Evolutionary conservation across 2,329 filamentous ascomycete genomes (phyloP).

Genomic region (Parastagonospora nodorum): DNA sequence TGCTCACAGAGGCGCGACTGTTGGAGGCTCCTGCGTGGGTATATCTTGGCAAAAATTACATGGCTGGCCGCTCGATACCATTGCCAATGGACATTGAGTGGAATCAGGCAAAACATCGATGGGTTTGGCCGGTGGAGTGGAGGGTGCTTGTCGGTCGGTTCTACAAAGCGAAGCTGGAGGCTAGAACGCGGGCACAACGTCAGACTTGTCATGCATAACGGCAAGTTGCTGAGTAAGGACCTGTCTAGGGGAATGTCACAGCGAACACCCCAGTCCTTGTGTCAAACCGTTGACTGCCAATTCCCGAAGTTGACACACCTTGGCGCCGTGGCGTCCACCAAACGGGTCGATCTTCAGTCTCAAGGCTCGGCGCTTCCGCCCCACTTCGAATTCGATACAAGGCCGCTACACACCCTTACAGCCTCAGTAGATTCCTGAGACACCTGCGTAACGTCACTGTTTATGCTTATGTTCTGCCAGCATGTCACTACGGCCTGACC

Average conservation of each 20-base stretch:
- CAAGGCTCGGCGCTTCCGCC: background rate
- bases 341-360: background rate
- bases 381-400: conserved; percentile 16
- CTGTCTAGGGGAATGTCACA: background rate
- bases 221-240: background rate
- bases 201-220: background rate
- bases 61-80: conserved; percentile 13
- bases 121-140: conserved; percentile 29
- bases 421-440: conserved; percentile 20
- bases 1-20: conserved; percentile 21
- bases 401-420: conserved; percentile 17
- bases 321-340: background rate
- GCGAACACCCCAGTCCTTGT: background rate
- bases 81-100: conserved; percentile 18
- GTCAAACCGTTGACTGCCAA: too few species aligned
- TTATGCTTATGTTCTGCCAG: conserved; percentile 6
- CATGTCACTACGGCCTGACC: background rate
- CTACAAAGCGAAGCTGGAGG: conserved; percentile 15
- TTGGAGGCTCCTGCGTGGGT: conserved; percentile 22
- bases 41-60: conserved; percentile 17
- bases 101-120: conserved; percentile 20
- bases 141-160: conserved; percentile 19
- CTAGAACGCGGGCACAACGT: background rate
- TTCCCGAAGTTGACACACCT: background rate
- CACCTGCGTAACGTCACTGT: conserved; percentile 11